A percentile compares a stretch with the other conserved stretches of the same genome.
These are phyloP conservation scores for Moniliophthora roreri DNA, from an alignment of 1,284 basidiomycete genomes.

Conservation along the genomic window DNA sequence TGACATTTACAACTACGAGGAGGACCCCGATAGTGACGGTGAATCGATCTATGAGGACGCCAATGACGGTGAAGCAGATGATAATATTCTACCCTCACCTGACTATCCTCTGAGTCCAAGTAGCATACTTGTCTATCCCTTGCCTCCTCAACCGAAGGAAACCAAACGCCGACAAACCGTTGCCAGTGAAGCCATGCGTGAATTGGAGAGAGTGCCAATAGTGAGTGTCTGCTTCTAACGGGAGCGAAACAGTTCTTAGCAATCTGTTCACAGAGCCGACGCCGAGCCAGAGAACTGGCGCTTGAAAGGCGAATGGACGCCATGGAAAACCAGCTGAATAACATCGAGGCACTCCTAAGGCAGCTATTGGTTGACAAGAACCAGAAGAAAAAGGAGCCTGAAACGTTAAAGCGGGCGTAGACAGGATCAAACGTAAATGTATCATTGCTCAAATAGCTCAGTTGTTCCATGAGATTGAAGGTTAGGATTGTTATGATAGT, in stretches of 20 bases:
- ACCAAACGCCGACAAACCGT: neutral
- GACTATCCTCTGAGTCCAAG: neutral
- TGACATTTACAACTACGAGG: neutral
- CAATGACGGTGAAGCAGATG: neutral
- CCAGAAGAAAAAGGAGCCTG: neutral
- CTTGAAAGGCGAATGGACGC: neutral
- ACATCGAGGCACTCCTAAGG: neutral
- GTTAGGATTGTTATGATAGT: neutral
- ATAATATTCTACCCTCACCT: neutral
- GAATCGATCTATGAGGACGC: too few relatives aligned
- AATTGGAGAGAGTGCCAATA: neutral
- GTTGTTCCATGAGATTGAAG: neutral
- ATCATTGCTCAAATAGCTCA: neutral
- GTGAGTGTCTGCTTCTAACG: neutral
- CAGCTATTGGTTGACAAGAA: neutral
- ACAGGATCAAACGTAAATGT: too few relatives aligned
- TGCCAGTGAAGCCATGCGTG: neutral
- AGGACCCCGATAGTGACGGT: neutral
- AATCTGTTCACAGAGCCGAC: neutral
- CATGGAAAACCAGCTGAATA: neutral
- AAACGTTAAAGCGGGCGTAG: too few relatives aligned
- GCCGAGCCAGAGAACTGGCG: neutral
- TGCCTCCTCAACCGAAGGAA: neutral
- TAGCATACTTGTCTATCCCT: neutral
- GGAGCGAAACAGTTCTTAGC: neutral